Percentiles rank a stretch among this genome's conserved stretches.
phyloP scores from a whole-genome alignment of 2,329 filamentous ascomycete genomes.

The Camptophora hylomeconis region DNA sequence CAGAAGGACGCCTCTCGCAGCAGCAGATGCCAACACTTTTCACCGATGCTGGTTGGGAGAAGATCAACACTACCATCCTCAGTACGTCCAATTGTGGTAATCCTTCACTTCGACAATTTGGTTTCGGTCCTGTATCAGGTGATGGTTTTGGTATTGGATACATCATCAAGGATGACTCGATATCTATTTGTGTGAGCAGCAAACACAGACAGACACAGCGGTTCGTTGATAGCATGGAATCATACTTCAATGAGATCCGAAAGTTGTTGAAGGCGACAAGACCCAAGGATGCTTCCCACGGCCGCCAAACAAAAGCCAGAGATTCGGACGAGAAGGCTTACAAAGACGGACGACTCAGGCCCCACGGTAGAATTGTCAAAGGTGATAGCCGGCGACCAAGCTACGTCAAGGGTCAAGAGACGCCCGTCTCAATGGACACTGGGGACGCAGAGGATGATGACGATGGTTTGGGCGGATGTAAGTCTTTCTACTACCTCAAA shows the following conservation, averaged over 20 bases:
- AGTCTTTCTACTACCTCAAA: conserved; percentile 35
- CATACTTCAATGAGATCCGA: conserved; percentile 80
- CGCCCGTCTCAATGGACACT: conserved; percentile 53
- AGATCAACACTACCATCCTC: conserved; percentile 83
- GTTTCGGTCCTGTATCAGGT: conserved; percentile 85
- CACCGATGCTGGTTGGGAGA: conserved; percentile 82
- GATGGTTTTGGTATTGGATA: conserved; percentile 97
- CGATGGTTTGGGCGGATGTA: conserved; percentile 89
- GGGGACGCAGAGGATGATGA: conserved; percentile 64
- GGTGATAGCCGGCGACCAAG: conserved; percentile 11
- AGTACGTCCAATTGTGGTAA: conserved; percentile 99
- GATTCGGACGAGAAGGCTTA: conserved; percentile 43
- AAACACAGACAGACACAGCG: conserved; percentile 90
- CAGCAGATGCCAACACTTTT: conserved; percentile 62
- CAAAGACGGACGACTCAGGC: conserved; percentile 43
- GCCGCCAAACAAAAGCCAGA: conserved; percentile 43
- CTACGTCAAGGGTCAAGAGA: conserved; percentile 48
- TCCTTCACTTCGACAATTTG: conserved; percentile 85
- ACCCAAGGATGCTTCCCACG: conserved; percentile 36
- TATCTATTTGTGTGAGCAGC: conserved; percentile 82
- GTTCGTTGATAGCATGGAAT: conserved; percentile 79
- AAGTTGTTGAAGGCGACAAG: conserved; percentile 64
- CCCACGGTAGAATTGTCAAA: conserved; percentile 46
- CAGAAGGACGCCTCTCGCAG: conserved; percentile 26
- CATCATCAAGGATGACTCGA: conserved; percentile 90